A percentile compares a stretch with the other conserved stretches of the same genome.
Evolutionary conservation across 2,329 filamentous ascomycete species (phyloP).

Genomic region (Trichophyton schoenleinii): DNA sequence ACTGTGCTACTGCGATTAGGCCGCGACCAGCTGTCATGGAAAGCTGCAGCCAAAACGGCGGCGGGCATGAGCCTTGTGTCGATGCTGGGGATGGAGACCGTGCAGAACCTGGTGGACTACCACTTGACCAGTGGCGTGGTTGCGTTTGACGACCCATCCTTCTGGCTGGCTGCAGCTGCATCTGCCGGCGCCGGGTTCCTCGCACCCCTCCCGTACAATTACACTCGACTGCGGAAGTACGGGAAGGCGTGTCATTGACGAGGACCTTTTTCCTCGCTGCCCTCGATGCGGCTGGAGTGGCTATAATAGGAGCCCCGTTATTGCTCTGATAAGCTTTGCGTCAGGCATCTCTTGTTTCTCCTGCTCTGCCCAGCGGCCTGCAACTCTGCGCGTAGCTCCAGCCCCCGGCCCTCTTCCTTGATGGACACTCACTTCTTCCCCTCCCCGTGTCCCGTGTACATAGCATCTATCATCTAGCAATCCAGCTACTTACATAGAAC

Average conservation of each 20-base stretch:
- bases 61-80: conserved; percentile 48
- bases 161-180: conserved; percentile 40
- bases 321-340: not conserved
- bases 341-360: not conserved
- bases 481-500: too few species aligned
- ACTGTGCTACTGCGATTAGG: conserved; percentile 40
- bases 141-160: conserved; percentile 34
- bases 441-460: not conserved
- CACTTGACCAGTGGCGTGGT: conserved; percentile 43
- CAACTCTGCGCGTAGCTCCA: not conserved
- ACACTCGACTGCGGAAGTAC: conserved; percentile 13
- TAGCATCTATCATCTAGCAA: not conserved
- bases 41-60: conserved; percentile 38
- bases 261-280: not conserved
- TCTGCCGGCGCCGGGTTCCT: conserved; percentile 14
- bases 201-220: conserved; percentile 16
- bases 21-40: conserved; percentile 38
- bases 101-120: conserved; percentile 45
- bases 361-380: not conserved
- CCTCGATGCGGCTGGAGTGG: not conserved
- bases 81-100: conserved; percentile 47
- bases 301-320: not conserved
- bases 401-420: too few species aligned
- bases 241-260: conserved; percentile 14
- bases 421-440: too few species aligned